Evolutionary conservation across 2,329 filamentous ascomycete genomes (phyloP).

Genomic region (Colletotrichum plurivorum): DNA sequence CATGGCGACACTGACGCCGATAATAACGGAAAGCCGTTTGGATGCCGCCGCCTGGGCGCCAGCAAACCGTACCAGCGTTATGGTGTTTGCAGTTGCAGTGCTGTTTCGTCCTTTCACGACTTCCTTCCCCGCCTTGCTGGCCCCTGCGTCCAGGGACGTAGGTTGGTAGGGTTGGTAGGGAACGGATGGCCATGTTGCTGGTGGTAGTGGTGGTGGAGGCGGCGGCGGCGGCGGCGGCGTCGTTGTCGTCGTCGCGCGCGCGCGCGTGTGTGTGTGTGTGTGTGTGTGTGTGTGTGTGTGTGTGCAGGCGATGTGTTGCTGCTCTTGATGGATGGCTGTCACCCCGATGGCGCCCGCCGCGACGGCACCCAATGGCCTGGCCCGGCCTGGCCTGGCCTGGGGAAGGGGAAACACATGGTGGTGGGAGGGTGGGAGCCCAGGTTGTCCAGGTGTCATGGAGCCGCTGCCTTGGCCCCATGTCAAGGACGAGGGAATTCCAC

Average conservation of each 20-base stretch:
- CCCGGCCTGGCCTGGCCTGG: not conserved
- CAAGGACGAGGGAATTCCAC: not conserved
- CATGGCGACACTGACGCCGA: too few relatives aligned
- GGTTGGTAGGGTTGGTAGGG: not conserved
- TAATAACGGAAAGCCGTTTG: too few relatives aligned
- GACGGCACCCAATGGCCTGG: conserved; percentile 23
- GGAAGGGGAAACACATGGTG: not conserved
- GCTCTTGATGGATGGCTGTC: conserved; percentile 30
- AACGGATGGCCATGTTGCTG: conserved; percentile 28
- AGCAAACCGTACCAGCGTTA: not conserved
- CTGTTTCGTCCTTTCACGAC: not conserved
- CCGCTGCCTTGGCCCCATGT: too few relatives aligned
- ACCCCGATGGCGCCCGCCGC: conserved; percentile 23
- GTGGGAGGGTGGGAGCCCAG: conserved; percentile 5
- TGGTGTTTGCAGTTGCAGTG: not conserved
- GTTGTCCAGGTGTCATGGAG: not conserved
- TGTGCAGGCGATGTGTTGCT: conserved; percentile 22
- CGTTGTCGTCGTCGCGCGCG: too few relatives aligned
- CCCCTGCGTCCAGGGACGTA: conserved; percentile 8
- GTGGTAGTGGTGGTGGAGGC: not conserved
- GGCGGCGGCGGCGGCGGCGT: too few relatives aligned
- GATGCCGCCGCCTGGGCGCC: too few relatives aligned
- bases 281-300: not conserved
- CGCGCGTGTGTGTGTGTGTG: too few relatives aligned
- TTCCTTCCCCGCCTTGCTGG: not conserved